Evolutionary conservation across 2,329 filamentous ascomycete species (phyloP), one percentile per base, ranked within the genome.

Genomic region (Scedosporium apiospermum): DNA sequence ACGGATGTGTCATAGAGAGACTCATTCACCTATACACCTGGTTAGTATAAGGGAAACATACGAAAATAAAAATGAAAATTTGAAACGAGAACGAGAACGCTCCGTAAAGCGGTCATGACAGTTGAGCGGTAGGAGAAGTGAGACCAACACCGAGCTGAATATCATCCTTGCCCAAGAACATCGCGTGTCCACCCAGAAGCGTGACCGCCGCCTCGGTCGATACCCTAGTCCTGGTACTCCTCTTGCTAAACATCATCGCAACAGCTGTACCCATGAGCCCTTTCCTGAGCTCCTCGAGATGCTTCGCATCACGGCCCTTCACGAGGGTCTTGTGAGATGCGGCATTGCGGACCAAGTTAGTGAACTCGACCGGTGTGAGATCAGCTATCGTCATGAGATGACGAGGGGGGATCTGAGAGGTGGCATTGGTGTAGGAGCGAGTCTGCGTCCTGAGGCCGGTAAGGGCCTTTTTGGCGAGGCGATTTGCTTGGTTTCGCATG

Each of bases 161-260:
- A 72, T 99, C 95, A 62, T 96, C 88, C 72, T 93, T 95, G 70
- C 93, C 92, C 64, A 99, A 76, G 73, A 99, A 99, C 93, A 99
- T 97, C 23, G 95, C 88, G 69, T 96, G 89, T 0, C 93, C 95
- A 44, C 93, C 92, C 80, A 99, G 83, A 64, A 90, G 80, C n/a
- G 88, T 85, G 44, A 97, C 87, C 12, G 95, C 95, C 6, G 89
- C 89, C 79, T 99, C 95, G 1, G 93, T 97, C 1, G 92, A 96
- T 38, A 99, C 88, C 65, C 95, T 87, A 12, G 95, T 99, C 64
- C 95, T 86, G 12, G 95, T 99, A 69, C 90, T 96, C 68, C 93
- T 87, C 79, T 99, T 99, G 82, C 84, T 96, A 80, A 99, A 99
- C 82, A 96, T 91, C 87, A 99, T 89, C 67, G 95, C 93, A 38